Conservation (phyloP, 2,329 filamentous ascomycete species). For the Colletotrichum noveboracense region DNA sequence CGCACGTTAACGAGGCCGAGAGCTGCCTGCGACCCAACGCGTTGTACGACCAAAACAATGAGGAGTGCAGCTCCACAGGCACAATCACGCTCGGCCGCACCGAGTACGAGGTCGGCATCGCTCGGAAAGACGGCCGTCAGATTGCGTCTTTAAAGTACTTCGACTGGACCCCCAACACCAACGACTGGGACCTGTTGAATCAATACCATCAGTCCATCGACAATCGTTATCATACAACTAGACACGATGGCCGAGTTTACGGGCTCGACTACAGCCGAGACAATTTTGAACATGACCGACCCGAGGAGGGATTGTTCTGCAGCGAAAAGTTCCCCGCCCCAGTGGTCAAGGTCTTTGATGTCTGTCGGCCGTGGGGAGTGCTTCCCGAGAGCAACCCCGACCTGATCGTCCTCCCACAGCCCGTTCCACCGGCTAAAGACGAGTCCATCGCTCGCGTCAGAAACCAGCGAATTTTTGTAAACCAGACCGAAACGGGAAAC, state of each 20-base stretch:
- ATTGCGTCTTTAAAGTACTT: conserved; percentile 92
- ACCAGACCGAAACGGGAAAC: conserved; percentile 82
- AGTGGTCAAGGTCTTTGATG: conserved; percentile 87
- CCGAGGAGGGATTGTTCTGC: conserved; percentile 57
- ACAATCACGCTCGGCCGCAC: conserved; percentile 85
- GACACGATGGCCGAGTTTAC: conserved; percentile 83
- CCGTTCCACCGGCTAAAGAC: conserved; percentile 65
- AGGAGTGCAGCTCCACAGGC: conserved; percentile 80
- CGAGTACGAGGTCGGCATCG: conserved; percentile 89
- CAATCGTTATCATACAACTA: conserved; percentile 86
- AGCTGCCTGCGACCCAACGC: conserved; percentile 77
- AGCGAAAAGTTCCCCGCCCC: conserved; percentile 59
- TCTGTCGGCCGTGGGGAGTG: conserved; percentile 76
- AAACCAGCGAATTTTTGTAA: conserved; percentile 78
- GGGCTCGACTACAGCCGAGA: conserved; percentile 68
- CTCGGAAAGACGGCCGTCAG: conserved; percentile 73
- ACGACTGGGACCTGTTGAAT: conserved; percentile 83
- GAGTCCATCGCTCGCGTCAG: conserved; percentile 57
- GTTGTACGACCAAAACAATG: conserved; percentile 68
- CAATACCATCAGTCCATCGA: conserved; percentile 85
- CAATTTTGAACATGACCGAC: conserved; percentile 59
- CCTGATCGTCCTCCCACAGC: conserved; percentile 86
- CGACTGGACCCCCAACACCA: conserved; percentile 94
- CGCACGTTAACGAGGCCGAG: conserved; percentile 70
- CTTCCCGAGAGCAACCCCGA: conserved; percentile 69